Evolutionary conservation across 2,329 filamentous ascomycete species (phyloP), one percentile per base, ranked within the genome.

Genomic region (Ceratocystis papillata): DNA sequence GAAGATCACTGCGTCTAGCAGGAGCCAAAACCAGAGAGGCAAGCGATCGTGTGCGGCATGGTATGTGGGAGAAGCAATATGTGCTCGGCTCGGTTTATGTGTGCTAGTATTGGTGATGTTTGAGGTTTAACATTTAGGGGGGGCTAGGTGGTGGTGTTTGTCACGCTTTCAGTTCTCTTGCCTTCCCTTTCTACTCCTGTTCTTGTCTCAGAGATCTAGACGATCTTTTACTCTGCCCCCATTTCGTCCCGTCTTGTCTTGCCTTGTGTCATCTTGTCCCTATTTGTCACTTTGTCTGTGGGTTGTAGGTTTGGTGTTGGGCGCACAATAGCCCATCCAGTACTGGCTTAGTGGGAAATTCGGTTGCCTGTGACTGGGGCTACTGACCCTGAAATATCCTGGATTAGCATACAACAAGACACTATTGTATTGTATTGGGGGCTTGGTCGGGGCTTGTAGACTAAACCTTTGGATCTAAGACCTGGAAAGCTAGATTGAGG

Each of bases 51-150:
- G 46, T 48, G 37, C 37, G 37, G 37, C 37, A 41, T 41, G 37
- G 37, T 41, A 15, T 41, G 10, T 12, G 37, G 37, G 12, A 48
- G 46, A 48, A 48, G 46, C 46, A 41, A 41, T 41, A 41, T 48
- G 46, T 48, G 46, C 46, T n/a, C n/a, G 20, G 15, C n/a, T 20
- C 17, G 5, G 10, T 20, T 22, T 62, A n/a, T 15, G 33, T 62
- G 0, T 45, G 12, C 37, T 41, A 41, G 37, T n/a, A 46, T 28
- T 48, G 41, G 7, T 15, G n/a, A 62, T 41, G 61, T 48, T 62
- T 48, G 41, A 62, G 41, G 44, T 62, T 62, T 48, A 30, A 62
- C 45, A 48, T 44, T 46, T 17, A 30, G 48, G 61, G 41, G 60
- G 41, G 15, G n/a, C 33, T 15, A 20, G 37, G 37, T 44, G 17